Percentiles rank a stretch among this genome's conserved stretches.
Evolutionary conservation across 345 rosid genomes (phyloP).

Genomic region (Camelina neglecta): DNA sequence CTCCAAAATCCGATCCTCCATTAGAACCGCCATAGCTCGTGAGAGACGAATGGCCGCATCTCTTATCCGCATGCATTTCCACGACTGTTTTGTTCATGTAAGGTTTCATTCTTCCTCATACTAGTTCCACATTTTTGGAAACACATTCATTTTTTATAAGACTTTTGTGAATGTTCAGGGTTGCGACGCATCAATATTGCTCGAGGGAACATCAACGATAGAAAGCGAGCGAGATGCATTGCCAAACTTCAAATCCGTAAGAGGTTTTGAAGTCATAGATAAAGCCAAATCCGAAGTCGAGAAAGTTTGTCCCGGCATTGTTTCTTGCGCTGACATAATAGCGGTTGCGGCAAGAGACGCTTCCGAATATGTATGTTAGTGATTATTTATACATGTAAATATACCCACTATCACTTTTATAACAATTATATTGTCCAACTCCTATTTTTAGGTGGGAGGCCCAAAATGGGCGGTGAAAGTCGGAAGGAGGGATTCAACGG

Average conservation of each 20-base stretch:
- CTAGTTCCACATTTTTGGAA: neutral
- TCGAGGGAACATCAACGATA: constrained; percentile 36
- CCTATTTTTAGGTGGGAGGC: constrained; percentile 50
- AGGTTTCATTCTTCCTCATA: neutral
- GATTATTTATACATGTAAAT: neutral
- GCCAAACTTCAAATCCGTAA: constrained; percentile 31
- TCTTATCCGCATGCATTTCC: constrained; percentile 59
- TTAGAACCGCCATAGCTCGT: constrained; percentile 32
- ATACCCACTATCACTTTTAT: neutral
- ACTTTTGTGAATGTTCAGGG: constrained; percentile 35
- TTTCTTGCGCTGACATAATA: constrained; percentile 53
- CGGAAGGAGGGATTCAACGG: constrained; percentile 52
- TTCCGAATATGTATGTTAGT: constrained; percentile 48
- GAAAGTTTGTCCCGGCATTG: constrained; percentile 47
- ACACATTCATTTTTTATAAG: neutral
- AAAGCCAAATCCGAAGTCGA: constrained; percentile 49
- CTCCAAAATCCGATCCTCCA: constrained; percentile 39
- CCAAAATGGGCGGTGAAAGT: constrained; percentile 51
- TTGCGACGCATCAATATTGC: constrained; percentile 56
- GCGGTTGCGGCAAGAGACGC: constrained; percentile 52
- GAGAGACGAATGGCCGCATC: constrained; percentile 60
- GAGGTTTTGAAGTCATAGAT: constrained; percentile 51
- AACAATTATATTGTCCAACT: neutral
- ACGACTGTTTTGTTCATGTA: constrained; percentile 56
- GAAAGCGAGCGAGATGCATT: constrained; percentile 33